These are phyloP conservation scores for Fusarium sp. DNA, from an alignment of 2,329 filamentous ascomycete genomes.

Conservation along the genomic window DNA sequence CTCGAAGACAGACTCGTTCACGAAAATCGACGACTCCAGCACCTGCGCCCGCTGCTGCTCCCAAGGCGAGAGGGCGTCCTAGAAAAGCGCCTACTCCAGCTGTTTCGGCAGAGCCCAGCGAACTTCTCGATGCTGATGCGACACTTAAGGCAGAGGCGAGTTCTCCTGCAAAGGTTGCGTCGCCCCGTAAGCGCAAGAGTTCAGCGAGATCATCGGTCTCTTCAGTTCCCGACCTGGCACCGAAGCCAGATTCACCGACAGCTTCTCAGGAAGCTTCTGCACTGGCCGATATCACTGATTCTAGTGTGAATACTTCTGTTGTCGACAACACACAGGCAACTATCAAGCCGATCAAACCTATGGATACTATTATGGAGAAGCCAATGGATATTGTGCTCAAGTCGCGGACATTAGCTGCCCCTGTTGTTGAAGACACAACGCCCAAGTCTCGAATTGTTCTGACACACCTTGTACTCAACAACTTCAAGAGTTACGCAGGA, in stretches of 20 bases:
- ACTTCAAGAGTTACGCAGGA: conserved; percentile 99
- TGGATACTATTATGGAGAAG: conserved; percentile 81
- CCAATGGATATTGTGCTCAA: conserved; percentile 95
- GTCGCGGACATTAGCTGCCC: conserved; percentile 75
- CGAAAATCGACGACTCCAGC: conserved; percentile 55
- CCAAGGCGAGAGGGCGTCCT: conserved; percentile 50
- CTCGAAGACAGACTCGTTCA: conserved; percentile 59
- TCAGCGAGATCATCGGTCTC: conserved; percentile 54
- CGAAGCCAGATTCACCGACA: conserved; percentile 67
- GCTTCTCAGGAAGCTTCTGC: conserved; percentile 64
- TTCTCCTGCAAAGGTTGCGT: conserved; percentile 51
- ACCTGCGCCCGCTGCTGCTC: conserved; percentile 58
- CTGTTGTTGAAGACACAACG: conserved; percentile 75
- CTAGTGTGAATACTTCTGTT: conserved; percentile 63
- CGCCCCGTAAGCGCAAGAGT: conserved; percentile 76
- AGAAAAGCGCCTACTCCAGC: conserved; percentile 53
- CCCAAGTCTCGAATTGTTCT: conserved; percentile 92
- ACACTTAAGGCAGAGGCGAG: conserved; percentile 48
- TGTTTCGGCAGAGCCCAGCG: conserved; percentile 48
- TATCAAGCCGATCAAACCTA: conserved; percentile 77
- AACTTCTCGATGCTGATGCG: conserved; percentile 47
- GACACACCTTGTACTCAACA: conserved; percentile 88
- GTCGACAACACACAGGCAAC: conserved; percentile 50
- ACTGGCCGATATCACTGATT: conserved; percentile 77
- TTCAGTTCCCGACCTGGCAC: conserved; percentile 53